Evolutionary conservation across 495 filamentous ascomycete species (phyloP), one percentile per base, ranked within the genome.

Genomic region (Hyphodiscus hymeniophilus): DNA sequence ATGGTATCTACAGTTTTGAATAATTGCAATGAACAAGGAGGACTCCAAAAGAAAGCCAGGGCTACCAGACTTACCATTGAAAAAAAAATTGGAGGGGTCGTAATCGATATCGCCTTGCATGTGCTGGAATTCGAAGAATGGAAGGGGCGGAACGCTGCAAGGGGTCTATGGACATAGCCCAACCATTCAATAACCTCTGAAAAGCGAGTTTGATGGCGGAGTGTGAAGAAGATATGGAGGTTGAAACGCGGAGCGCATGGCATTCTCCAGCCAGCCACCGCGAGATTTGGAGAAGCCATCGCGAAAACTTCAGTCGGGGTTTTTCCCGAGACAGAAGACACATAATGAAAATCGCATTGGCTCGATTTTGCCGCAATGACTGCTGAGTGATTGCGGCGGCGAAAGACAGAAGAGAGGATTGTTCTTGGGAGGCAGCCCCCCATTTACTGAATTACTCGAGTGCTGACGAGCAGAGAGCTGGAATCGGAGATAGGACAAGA

Each of bases 211-310:
- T n/a, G n/a, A n/a, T n/a, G n/a, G 33, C 33, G 42, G 16, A 11
- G 28, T 24, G 12, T 10, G 18, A n/a, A 21, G 30, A 8, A 2
- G 17, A 8, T 16, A 18, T 40, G 24, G 24, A 36, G 35, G 36
- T 30, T 41, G 24, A 22, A 21, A 48, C 32, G 17, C 10, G 17
- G 7, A 38, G 18, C 18, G 2, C 1, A 11, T 38, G 34, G 34
- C 45, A 39, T 47, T 47, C 32, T 28, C 44, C 44, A 47, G 17
- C 44, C 44, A 47, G 17, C 44, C 45, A 47, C 45, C 33, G 13
- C 35, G 35, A 44, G 12, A 8, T 38, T 38, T 38, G 10, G 17
- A 16, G 17, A 28, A 28, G 10, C 5, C 26, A 28, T 28, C 26
- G 15, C 34, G 6, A 10, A 28, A 28, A 28, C 17, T 36, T 36